Conservation (phyloP, 2,329 filamentous ascomycete genomes). For the Phaeosphaeriaceae sp. region DNA sequence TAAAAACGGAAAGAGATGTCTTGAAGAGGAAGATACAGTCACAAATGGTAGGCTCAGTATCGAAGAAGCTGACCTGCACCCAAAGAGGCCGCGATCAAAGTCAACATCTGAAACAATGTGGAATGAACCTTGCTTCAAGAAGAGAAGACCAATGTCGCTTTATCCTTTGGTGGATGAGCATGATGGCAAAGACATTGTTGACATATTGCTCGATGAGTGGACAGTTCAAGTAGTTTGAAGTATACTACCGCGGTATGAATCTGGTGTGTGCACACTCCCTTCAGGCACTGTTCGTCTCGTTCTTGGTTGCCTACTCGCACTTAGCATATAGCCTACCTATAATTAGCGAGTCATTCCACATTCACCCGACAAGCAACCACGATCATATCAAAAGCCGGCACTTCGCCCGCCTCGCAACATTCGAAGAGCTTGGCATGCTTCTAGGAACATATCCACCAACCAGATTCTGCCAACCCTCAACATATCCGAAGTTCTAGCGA, state of each 20-base stretch:
- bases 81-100: too few species aligned
- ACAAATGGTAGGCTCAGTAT: too few species aligned
- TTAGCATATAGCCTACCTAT: neutral
- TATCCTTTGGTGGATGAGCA: neutral
- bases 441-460: neutral
- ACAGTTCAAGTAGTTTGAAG: slow-evolving; percentile 11
- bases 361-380: neutral
- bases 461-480: too few species aligned
- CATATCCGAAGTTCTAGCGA: neutral
- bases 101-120: too few species aligned
- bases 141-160: neutral
- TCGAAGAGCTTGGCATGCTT: neutral
- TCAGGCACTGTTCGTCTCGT: too few species aligned
- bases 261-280: too few species aligned
- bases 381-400: neutral
- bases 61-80: too few species aligned
- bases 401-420: neutral
- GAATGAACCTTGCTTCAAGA: neutral
- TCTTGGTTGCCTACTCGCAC: too few species aligned
- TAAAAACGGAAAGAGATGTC: too few species aligned
- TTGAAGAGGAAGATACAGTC: too few species aligned
- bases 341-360: neutral
- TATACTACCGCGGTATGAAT: neutral
- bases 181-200: slow-evolving; percentile 20
- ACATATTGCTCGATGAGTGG: slow-evolving; percentile 27